Percentiles rank a stretch among this genome's conserved stretches.
Evolutionary conservation across 2,329 filamentous ascomycete genomes (phyloP).

Genomic region (Colletotrichum spinosum): DNA sequence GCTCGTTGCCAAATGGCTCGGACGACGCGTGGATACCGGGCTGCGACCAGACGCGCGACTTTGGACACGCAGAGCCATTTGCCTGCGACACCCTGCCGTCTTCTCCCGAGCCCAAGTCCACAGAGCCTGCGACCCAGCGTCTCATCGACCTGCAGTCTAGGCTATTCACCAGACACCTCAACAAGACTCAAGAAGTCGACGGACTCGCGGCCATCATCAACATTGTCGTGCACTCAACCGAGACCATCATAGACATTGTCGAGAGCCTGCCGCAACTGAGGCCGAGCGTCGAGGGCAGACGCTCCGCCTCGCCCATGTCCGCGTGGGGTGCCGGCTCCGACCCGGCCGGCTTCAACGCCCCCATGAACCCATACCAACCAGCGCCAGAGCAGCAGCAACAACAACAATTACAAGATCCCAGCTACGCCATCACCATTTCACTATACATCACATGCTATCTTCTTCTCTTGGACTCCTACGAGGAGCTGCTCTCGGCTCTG

Average conservation of each 20-base stretch:
- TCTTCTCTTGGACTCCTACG: conserved; percentile 28
- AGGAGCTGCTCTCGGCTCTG: conserved; percentile 18
- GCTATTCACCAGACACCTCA: conserved; percentile 1
- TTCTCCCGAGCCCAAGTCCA: conserved; percentile 15
- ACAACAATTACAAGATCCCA: conserved; percentile 9
- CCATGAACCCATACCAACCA: background rate
- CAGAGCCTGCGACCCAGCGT: conserved; percentile 17
- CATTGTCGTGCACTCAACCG: conserved; percentile 24
- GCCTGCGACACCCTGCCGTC: conserved; percentile 9
- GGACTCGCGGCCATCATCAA: conserved; percentile 19
- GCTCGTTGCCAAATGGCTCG: conserved; percentile 13
- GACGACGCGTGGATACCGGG: conserved; percentile 22
- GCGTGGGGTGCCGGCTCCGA: conserved; percentile 20
- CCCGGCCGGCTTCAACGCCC: conserved; percentile 1
- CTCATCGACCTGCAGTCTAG: conserved; percentile 24
- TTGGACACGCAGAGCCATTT: conserved; percentile 14
- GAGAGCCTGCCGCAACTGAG: conserved; percentile 16
- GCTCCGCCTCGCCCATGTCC: conserved; percentile 16
- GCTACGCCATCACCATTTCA: conserved; percentile 20
- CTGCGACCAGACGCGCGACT: conserved; percentile 8
- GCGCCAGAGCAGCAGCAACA: conserved; percentile 1
- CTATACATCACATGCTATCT: conserved; percentile 31
- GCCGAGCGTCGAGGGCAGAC: conserved; percentile 20
- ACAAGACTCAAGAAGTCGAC: conserved; percentile 13
- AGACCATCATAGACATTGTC: conserved; percentile 29